These are phyloP conservation scores for Venturia asperata DNA, from an alignment of 2,329 filamentous ascomycete genomes.

Conservation along the genomic window DNA sequence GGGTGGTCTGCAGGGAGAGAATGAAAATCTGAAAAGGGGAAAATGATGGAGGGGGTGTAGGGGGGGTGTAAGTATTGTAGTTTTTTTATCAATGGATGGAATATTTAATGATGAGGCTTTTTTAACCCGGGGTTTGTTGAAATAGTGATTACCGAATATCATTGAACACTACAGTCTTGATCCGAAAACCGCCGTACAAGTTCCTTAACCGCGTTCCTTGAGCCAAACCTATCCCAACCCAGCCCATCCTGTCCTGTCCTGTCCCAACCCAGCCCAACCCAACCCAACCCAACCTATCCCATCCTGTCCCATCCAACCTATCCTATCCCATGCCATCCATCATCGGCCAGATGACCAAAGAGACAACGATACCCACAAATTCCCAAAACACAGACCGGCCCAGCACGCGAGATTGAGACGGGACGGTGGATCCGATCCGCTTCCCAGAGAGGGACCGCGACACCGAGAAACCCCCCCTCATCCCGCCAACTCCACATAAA, in stretches of 20 bases:
- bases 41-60: too few species aligned
- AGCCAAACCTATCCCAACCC: too few species aligned
- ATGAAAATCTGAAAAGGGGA: too few species aligned
- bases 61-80: too few species aligned
- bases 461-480: not conserved
- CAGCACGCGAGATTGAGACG: not conserved
- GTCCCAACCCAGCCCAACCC: not conserved
- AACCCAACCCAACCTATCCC: not conserved
- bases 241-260: too few species aligned
- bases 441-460: not conserved
- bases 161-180: not conserved
- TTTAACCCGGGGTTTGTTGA: too few species aligned
- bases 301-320: not conserved
- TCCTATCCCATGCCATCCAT: too few species aligned
- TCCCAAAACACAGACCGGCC: not conserved
- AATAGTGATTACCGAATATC: constrained; percentile 7
- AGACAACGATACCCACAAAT: not conserved
- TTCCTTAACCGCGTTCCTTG: not conserved
- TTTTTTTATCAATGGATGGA: too few species aligned
- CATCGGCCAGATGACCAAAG: not conserved
- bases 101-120: too few species aligned
- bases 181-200: not conserved
- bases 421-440: not conserved
- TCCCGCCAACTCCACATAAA: not conserved
- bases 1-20: too few species aligned